phyloP scores from a whole-genome alignment of 257 asterid genomes.

The Cruciata laevipes region DNA sequence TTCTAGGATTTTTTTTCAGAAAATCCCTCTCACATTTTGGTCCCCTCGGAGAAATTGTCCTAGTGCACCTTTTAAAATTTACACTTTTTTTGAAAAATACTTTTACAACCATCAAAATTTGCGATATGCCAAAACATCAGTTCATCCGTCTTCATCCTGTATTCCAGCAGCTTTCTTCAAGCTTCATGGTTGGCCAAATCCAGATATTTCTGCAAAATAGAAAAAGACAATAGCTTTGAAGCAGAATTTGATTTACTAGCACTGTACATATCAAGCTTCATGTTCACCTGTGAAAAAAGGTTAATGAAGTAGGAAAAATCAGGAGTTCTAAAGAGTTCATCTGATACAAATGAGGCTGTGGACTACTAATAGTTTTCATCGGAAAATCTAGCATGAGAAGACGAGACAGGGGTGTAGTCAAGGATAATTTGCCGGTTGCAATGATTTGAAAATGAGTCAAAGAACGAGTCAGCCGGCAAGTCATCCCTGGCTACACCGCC shows the following conservation, averaged over 20 bases:
- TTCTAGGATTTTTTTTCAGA: neutral
- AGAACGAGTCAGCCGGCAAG: constrained; percentile 55
- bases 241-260: neutral
- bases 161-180: neutral
- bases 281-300: no score
- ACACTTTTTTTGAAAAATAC: neutral
- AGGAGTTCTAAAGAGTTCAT: neutral
- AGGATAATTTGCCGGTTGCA: constrained; percentile 45
- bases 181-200: neutral
- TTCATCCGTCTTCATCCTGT: neutral
- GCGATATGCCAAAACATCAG: neutral
- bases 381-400: constrained; percentile 55
- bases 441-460: neutral
- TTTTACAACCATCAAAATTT: neutral
- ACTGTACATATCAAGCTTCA: no score
- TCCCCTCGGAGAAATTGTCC: neutral
- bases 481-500: constrained; percentile 87
- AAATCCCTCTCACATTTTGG: neutral
- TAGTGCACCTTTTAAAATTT: neutral
- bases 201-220: neutral
- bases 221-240: no score
- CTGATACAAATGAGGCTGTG: neutral
- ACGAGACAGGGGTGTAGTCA: constrained; percentile 56
- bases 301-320: no score
- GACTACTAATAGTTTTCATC: constrained; percentile 19